Base-by-base conservation (phyloP, 306 rosid species). In the Cucurbita argyrosperma region DNA sequence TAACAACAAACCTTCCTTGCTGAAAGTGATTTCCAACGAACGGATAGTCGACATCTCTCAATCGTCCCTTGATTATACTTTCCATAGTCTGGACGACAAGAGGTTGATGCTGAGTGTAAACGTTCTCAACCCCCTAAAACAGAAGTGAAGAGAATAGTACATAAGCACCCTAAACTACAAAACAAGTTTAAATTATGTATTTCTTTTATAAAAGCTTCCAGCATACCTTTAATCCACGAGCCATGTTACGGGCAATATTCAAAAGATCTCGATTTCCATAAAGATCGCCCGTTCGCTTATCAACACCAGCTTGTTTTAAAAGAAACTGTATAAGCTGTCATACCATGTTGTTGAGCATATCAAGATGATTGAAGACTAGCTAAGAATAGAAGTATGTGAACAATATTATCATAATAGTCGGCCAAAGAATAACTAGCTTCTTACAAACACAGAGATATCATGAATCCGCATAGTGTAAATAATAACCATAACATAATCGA, bases 201-300 rank as follows among this genome's bases (percentile, higher is more conserved):
- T 74, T 69, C 75, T 75, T 37, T n/a, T n/a, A 11, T 72, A 37
- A 11, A 16, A 71, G 60, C 39, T 70, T 65, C 19, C 50, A 79
- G 76, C 86, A 79, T 74, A 90, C 98, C 96, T 92, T 92, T 77
- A 92, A 75, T 71, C 96, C 98, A 79, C 98, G 92, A 75, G 98
- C 98, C 98, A 90, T 92, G 82, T 92, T 92, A 76, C 91, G 98
- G 49, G 98, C 98, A 85, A 92, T 92, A 77, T 92, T 92, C 80
- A 90, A 76, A 84, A 92, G 84, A 82, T 92, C 98, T 70, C 96
- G 88, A 81, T 90, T 92, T 75, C 96, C 96, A 67, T 6, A 92
- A 69, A 92, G 95, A 87, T 90, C 98, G 50, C 92, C 96, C 7
- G 87, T 90, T 82, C 98, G 84, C 82, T 85, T 92, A 79, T 92